Conservation (phyloP, 2,329 filamentous ascomycete species). For the Trichoderma harzianum region DNA sequence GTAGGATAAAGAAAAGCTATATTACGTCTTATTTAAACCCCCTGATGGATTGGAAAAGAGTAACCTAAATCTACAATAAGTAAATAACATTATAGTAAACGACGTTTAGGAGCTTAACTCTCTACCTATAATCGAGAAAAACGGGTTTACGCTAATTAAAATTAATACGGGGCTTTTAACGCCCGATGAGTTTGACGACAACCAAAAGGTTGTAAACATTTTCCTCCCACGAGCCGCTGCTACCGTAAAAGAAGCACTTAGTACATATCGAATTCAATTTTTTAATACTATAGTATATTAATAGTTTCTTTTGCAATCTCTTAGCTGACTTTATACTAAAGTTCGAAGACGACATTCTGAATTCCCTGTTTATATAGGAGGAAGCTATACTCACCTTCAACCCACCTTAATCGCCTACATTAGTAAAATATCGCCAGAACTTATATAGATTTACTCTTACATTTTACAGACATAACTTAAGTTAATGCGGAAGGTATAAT, state of each 20-base stretch:
- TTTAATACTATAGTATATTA: neutral
- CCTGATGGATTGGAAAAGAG: neutral
- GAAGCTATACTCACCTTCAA: neutral
- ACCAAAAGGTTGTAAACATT: neutral
- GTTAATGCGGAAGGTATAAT: too few relatives aligned
- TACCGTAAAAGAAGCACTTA: neutral
- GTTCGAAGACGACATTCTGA: neutral
- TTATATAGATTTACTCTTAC: neutral
- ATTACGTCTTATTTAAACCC: neutral
- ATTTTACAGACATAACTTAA: too few relatives aligned
- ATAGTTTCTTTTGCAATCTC: neutral
- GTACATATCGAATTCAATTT: neutral
- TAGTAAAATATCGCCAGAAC: neutral
- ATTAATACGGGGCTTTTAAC: rapidly evolving
- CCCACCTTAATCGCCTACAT: neutral
- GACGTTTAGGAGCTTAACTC: neutral
- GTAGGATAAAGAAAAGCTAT: neutral
- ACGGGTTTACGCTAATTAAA: neutral
- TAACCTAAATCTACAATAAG: neutral
- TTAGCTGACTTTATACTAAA: neutral
- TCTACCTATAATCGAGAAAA: neutral
- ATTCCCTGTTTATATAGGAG: neutral
- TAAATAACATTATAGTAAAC: neutral
- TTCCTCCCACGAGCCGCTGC: neutral
- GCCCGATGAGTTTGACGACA: neutral